Percentiles rank a stretch among this genome's conserved stretches.
phyloP scores from a whole-genome alignment of 257 asterid species.

The Przewalskia tangutica region DNA sequence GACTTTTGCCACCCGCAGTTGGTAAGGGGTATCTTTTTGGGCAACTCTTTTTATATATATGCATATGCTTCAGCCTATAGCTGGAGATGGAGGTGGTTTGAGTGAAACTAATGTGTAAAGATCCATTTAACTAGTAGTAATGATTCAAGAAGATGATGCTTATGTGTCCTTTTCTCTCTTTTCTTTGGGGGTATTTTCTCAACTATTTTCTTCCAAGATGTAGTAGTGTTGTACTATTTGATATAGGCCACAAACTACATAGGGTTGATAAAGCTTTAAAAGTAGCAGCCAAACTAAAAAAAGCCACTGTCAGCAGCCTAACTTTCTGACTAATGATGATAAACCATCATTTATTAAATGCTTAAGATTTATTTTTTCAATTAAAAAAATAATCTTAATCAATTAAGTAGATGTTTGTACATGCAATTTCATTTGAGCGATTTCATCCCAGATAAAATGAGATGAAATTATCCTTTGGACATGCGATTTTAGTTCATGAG shows the following conservation, averaged over 20 bases:
- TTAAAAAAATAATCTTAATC: too few species aligned
- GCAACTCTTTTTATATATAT: background rate
- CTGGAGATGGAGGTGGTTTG: conserved; percentile 10
- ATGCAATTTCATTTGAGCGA: too few species aligned
- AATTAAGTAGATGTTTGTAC: too few species aligned
- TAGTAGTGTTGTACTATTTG: background rate
- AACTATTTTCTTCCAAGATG: background rate
- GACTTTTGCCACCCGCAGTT: conserved; percentile 39
- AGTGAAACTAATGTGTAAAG: conserved; percentile 21
- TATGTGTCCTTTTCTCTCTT: background rate
- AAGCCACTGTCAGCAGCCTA: background rate
- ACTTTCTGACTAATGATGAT: background rate
- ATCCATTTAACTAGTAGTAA: conserved; percentile 16
- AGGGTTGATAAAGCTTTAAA: background rate
- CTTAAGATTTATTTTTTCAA: background rate
- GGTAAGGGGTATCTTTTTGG: background rate
- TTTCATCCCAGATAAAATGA: too few species aligned
- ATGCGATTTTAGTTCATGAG: too few species aligned
- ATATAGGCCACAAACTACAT: background rate
- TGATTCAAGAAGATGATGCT: conserved; percentile 13
- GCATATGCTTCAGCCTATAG: conserved; percentile 12
- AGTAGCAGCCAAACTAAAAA: background rate
- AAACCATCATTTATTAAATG: background rate
- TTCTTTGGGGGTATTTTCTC: background rate
- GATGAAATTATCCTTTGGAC: too few species aligned